Evolutionary conservation across 306 rosid species (phyloP), one percentile per base, ranked within the genome.

Genomic region (Casuarina cunninghamiana): DNA sequence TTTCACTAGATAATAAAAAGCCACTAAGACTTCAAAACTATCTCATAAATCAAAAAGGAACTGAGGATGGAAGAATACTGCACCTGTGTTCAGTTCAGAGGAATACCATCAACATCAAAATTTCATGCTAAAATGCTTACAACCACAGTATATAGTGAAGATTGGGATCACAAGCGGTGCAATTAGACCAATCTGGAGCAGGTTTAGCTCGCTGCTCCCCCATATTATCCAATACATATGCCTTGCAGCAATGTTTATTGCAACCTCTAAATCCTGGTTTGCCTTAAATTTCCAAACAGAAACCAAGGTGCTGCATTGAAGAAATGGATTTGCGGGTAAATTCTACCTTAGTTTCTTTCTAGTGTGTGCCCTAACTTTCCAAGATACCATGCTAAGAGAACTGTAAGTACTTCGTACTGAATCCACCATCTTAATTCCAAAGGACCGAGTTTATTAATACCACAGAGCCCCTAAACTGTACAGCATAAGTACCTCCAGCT

Each of bases 401-500:
- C 71, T 19, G 19, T 71, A 80, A 61, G 79, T 60, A 76, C 79
- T 74, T 78, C 80, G 73, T 51, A 75, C 78, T 80, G 84, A 81
- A 84, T 75, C 78, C 55, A 48, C 54, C 46, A 77, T 73, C 77
- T 70, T 67, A 71, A 58, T 72, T 80, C 62, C 75, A 69, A 79
- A 75, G n/a, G 75, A 58, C 75, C 78, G 77, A 35, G 54, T 73
- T 86, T 86, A 86, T 83, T 85, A 78, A 78, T 69, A 69, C 78
- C 53, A 75, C 6, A 57, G 70, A 78, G 84, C 67, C 73, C 79
- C 76, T 39, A 60, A 76, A 83, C 87, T 79, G 86, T 77, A 77
- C 89, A 86, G 81, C 66, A 62, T 71, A 80, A 81, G 70, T 84
- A 70, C 69, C 80, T 86, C 80, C 77, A 60, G 80, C 76, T 73